Conservation (phyloP, 768 basidiomycete species). For the Boletus sp. region DNA sequence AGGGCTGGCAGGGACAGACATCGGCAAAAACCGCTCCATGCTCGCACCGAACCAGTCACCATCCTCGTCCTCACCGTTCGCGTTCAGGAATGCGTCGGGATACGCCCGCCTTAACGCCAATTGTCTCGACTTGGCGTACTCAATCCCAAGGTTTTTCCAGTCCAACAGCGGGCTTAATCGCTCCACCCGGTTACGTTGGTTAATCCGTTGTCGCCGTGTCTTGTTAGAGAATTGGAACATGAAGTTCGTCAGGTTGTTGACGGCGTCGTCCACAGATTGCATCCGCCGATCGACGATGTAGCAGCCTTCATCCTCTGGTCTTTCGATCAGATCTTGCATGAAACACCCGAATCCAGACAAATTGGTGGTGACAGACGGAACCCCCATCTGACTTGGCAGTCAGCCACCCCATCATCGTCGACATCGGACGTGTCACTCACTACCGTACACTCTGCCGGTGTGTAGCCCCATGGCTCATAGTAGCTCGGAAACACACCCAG, state of each 20-base stretch:
- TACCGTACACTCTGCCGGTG: constrained; percentile 98
- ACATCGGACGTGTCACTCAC: constrained; percentile 41
- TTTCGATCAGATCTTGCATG: constrained; percentile 97
- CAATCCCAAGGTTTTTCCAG: constrained; percentile 97
- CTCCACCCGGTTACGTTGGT: constrained; percentile 97
- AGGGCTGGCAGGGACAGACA: constrained; percentile 86
- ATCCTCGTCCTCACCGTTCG: constrained; percentile 47
- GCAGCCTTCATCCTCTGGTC: constrained; percentile 90
- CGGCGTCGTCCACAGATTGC: constrained; percentile 88
- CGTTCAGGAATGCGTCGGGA: constrained; percentile 84
- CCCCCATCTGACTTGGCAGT: constrained; percentile 73
- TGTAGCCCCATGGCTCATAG: constrained; percentile 96
- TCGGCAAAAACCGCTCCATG: constrained; percentile 64
- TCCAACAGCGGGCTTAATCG: constrained; percentile 89
- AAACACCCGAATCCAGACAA: constrained; percentile 97
- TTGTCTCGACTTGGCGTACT: constrained; percentile 94
- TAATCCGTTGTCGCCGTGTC: constrained; percentile 94
- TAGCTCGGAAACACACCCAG: constrained; percentile 98
- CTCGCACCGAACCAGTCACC: constrained; percentile 41
- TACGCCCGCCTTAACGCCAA: constrained; percentile 90
- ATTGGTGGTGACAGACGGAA: constrained; percentile 96
- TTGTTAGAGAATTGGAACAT: constrained; percentile 77
- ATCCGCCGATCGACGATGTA: constrained; percentile 93
- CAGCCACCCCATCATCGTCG: constrained; percentile 2
- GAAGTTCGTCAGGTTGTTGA: constrained; percentile 72